phyloP scores from a whole-genome alignment of 148 eudicot genomes.

The Hydrangea macrophylla region DNA sequence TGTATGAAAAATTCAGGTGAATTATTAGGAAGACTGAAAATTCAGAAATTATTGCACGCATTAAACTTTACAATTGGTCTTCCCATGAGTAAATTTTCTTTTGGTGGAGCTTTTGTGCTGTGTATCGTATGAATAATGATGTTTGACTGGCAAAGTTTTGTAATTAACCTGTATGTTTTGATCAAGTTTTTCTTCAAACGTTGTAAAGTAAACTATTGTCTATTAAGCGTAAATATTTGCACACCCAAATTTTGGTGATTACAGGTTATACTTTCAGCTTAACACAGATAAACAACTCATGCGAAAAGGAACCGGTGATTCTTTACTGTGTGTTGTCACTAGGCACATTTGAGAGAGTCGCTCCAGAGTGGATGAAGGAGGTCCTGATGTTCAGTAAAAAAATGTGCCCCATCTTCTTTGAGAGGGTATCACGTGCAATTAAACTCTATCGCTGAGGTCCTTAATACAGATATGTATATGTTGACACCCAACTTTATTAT shows the following conservation, averaged over 20 bases:
- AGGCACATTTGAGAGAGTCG: slow-evolving; percentile 65
- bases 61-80: neutral
- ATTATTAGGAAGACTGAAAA: neutral
- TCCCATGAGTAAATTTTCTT: neutral
- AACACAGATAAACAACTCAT: slow-evolving; percentile 49
- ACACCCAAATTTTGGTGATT: neutral
- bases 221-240: neutral
- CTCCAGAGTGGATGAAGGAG: slow-evolving; percentile 84
- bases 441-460: slow-evolving; percentile 15
- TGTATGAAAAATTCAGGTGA: neutral
- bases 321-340: slow-evolving; percentile 51
- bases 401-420: slow-evolving; percentile 71
- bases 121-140: neutral
- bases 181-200: neutral
- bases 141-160: neutral
- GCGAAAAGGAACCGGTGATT: slow-evolving; percentile 36
- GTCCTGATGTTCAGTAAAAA: slow-evolving; percentile 38
- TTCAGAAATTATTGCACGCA: neutral
- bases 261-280: slow-evolving; percentile 79
- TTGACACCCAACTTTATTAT: too few species aligned
- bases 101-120: neutral
- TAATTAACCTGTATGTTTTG: neutral
- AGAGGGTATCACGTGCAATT: slow-evolving; percentile 52
- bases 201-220: neutral
- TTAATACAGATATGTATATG: too few species aligned